Evolutionary conservation across 305 asterid species (phyloP).

Genomic region (Fraxinus sp.): DNA sequence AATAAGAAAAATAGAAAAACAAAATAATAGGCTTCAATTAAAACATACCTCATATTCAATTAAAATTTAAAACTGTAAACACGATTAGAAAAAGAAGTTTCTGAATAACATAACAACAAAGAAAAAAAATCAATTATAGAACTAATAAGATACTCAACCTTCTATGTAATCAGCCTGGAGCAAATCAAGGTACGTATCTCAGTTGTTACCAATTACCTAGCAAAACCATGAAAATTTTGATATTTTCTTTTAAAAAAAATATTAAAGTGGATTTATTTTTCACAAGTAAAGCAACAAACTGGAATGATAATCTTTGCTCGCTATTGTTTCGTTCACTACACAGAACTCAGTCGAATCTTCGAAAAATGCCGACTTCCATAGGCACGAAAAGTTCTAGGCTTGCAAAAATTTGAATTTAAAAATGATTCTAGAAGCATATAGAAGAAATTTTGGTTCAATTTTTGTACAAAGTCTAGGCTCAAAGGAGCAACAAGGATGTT

Average conservation of each 20-base stretch:
- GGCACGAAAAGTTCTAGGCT: no score
- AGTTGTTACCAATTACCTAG: slow-evolving; percentile 91
- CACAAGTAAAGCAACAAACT: slow-evolving; percentile 79
- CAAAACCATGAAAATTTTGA: neutral
- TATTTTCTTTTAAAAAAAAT: neutral
- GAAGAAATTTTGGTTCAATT: no score
- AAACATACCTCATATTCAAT: neutral
- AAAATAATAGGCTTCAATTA: neutral
- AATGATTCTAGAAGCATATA: no score
- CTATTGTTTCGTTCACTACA: slow-evolving; percentile 14
- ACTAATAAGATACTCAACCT: slow-evolving; percentile 44
- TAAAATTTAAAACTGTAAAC: neutral
- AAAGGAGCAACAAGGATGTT: no score
- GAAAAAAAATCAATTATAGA: neutral
- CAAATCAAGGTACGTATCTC: slow-evolving; percentile 83
- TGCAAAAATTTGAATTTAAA: no score
- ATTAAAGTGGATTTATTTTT: slow-evolving; percentile 24
- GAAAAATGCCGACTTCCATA: no score
- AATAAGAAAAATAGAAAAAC: no score
- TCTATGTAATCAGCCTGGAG: slow-evolving; percentile 86
- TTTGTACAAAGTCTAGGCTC: no score
- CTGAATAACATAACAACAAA: neutral
- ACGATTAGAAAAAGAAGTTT: neutral
- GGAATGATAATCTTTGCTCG: slow-evolving; percentile 60
- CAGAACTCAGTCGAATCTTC: no score